Conservation (phyloP, 352 stramenopile species). For the Pythium insidiosum region DNA sequence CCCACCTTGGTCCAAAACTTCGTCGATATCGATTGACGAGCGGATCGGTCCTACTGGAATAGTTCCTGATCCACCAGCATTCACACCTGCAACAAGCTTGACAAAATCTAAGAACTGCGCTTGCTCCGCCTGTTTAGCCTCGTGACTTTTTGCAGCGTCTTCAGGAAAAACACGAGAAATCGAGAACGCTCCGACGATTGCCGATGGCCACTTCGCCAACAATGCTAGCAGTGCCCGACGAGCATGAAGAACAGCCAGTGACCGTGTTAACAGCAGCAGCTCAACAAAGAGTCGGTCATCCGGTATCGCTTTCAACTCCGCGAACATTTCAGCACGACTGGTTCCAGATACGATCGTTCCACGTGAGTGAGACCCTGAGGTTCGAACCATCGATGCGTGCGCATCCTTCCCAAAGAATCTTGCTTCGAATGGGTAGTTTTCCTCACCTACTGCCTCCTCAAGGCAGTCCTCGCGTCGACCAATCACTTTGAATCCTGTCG, state of each 20-base stretch:
- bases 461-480: conserved; percentile 75
- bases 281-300: conserved; percentile 76
- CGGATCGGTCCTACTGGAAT: too few relatives aligned
- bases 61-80: too few relatives aligned
- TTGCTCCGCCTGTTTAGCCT: too few relatives aligned
- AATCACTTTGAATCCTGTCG: conserved; percentile 69
- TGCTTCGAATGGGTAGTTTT: conserved; percentile 71
- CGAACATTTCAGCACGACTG: conserved; percentile 58
- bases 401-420: conserved; percentile 75
- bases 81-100: conserved; percentile 73
- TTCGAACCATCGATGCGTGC: conserved; percentile 63
- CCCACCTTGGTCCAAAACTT: conserved; percentile 33
- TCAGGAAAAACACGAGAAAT: conserved; percentile 32
- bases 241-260: conserved; percentile 77
- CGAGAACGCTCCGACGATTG: conserved; percentile 45
- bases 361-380: conserved; percentile 25
- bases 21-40: background rate
- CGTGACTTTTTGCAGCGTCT: too few relatives aligned
- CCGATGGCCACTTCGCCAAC: conserved; percentile 65
- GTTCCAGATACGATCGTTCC: conserved; percentile 15
- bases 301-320: conserved; percentile 70
- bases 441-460: conserved; percentile 78
- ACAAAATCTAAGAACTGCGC: conserved; percentile 86
- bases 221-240: conserved; percentile 65
- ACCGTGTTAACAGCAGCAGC: conserved; percentile 63